Percentiles rank a stretch among this genome's conserved stretches.
These are phyloP conservation scores for sorghum (Sorghum bicolor) DNA, from an alignment of 176 grass and related monocot genomes.

Conservation along the genomic window DNA sequence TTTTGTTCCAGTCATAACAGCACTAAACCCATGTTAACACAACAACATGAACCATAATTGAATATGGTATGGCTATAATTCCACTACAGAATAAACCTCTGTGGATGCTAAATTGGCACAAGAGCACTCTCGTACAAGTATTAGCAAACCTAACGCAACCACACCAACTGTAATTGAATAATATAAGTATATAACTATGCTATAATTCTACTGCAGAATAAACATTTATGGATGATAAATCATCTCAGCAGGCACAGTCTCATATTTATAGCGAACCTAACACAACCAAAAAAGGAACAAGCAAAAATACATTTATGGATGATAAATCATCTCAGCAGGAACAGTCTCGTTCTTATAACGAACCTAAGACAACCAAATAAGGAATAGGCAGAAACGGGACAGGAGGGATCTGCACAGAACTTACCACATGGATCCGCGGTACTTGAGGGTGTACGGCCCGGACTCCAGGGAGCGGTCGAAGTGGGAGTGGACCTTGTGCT, in stretches of 20 bases:
- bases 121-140: background rate
- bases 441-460: slow-evolving; percentile 84
- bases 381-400: background rate
- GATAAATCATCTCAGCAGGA: background rate
- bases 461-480: slow-evolving; percentile 82
- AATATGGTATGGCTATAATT: background rate
- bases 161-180: background rate
- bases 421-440: slow-evolving; percentile 95
- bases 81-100: background rate
- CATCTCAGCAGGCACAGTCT: too few relatives aligned
- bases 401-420: background rate
- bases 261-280: background rate
- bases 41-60: background rate
- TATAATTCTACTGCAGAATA: background rate
- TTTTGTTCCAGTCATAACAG: background rate
- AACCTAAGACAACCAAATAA: background rate
- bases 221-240: background rate
- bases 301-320: too few relatives aligned
- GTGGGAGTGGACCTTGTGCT: slow-evolving; percentile 87
- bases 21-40: background rate
- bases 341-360: background rate
- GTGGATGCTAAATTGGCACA: background rate
- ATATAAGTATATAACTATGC: too few relatives aligned
- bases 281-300: background rate
- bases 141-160: too few relatives aligned